Conservation (phyloP, 768 basidiomycete genomes). For the Cyclocybe aegerita region DNA sequence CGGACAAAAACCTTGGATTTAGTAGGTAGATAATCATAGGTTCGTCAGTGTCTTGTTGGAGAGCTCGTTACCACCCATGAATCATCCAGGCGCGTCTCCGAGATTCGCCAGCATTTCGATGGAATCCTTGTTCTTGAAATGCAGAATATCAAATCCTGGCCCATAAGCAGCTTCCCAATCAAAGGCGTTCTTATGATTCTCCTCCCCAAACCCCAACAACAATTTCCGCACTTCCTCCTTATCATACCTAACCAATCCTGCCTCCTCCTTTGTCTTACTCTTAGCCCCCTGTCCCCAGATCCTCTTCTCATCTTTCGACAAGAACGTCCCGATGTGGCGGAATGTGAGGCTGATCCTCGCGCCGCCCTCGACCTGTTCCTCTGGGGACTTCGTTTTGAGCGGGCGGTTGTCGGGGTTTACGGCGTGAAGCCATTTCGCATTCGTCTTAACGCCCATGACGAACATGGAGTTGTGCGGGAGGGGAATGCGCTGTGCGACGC, state of each 20-base stretch:
- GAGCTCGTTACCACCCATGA: not conserved
- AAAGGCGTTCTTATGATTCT: slow-evolving; percentile 70
- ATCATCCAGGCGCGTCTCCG: not conserved
- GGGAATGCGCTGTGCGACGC: slow-evolving; percentile 61
- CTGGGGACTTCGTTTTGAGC: slow-evolving; percentile 44
- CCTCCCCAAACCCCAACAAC: slow-evolving; percentile 66
- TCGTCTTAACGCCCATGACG: slow-evolving; percentile 73
- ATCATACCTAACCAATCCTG: slow-evolving; percentile 54
- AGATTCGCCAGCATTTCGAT: not conserved
- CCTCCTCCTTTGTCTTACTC: slow-evolving; percentile 56
- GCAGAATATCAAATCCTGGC: slow-evolving; percentile 66
- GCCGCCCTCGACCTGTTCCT: slow-evolving; percentile 55
- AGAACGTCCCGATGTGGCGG: slow-evolving; percentile 74
- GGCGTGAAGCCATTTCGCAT: slow-evolving; percentile 72
- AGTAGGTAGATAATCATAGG: too few relatives aligned
- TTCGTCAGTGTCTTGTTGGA: too few relatives aligned
- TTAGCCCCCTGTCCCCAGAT: slow-evolving; percentile 79
- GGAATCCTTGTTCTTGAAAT: slow-evolving; percentile 35
- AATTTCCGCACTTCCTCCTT: slow-evolving; percentile 46
- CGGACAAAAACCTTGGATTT: too few relatives aligned
- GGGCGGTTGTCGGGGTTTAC: slow-evolving; percentile 78
- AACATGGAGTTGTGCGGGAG: slow-evolving; percentile 85
- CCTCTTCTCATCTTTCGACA: slow-evolving; percentile 34
- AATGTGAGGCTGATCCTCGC: slow-evolving; percentile 81
- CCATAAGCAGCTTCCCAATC: slow-evolving; percentile 72